phyloP scores from a whole-genome alignment of 805 yeast genomes.

The Ogataea ganodermae region DNA sequence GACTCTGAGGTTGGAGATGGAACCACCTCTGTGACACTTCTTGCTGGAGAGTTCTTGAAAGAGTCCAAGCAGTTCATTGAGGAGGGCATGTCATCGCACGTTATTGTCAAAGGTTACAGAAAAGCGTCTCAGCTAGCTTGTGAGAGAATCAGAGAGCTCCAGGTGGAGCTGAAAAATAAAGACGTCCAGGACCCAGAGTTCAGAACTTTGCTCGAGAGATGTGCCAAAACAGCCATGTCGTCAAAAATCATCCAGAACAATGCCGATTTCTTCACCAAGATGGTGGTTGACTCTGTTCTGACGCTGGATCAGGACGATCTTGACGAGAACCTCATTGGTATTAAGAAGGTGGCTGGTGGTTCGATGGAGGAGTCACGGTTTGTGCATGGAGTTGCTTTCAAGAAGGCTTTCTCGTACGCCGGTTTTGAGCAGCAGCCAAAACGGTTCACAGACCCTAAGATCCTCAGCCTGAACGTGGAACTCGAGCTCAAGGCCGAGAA shows the following conservation, averaged over 20 bases:
- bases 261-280: slow-evolving; percentile 85
- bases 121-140: slow-evolving; percentile 80
- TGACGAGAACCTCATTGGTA: slow-evolving; percentile 89
- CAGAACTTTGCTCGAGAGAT: slow-evolving; percentile 78
- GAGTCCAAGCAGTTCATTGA: slow-evolving; percentile 90
- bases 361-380: slow-evolving; percentile 91
- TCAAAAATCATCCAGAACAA: slow-evolving; percentile 89
- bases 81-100: slow-evolving; percentile 92
- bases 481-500: slow-evolving; percentile 96
- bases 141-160: slow-evolving; percentile 67
- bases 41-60: slow-evolving; percentile 92
- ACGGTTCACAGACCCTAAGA: slow-evolving; percentile 73
- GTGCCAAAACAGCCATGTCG: slow-evolving; percentile 97
- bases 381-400: slow-evolving; percentile 93
- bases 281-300: slow-evolving; percentile 95
- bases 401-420: slow-evolving; percentile 95
- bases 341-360: slow-evolving; percentile 95
- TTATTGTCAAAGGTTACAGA: slow-evolving; percentile 84
- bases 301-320: slow-evolving; percentile 81
- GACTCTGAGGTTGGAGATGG: slow-evolving; percentile 99
- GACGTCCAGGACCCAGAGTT: slow-evolving; percentile 53
- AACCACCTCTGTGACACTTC: slow-evolving; percentile 90
- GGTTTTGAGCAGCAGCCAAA: slow-evolving; percentile 99
- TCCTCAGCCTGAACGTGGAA: slow-evolving; percentile 85
- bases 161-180: slow-evolving; percentile 60